Evolutionary conservation across 306 rosid genomes (phyloP).

Genomic region (Fragaria ananassa): DNA sequence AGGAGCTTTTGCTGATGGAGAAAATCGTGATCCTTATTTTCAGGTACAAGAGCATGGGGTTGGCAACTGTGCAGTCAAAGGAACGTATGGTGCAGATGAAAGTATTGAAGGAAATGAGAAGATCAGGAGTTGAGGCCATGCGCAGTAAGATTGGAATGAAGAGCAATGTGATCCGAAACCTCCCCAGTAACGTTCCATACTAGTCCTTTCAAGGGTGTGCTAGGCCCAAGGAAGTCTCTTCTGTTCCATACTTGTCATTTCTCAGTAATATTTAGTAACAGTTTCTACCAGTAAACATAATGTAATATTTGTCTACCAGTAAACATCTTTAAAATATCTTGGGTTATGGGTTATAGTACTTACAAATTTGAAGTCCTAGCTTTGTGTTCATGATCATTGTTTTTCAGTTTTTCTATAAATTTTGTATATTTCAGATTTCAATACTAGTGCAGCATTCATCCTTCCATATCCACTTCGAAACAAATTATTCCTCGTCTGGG

Average conservation of each 20-base stretch:
- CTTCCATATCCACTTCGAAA: not conserved
- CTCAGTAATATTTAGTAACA: not conserved
- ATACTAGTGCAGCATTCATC: too few species aligned
- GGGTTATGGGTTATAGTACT: not conserved
- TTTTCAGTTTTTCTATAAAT: too few species aligned
- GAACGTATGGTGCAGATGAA: conserved; percentile 79
- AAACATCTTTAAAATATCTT: not conserved
- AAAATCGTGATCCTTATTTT: conserved; percentile 7
- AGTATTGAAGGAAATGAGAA: conserved; percentile 77
- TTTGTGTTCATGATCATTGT: not conserved
- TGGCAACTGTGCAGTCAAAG: conserved; percentile 79
- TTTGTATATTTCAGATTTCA: not conserved
- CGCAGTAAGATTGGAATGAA: conserved; percentile 81
- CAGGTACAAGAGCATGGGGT: conserved; percentile 96
- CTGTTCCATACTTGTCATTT: not conserved
- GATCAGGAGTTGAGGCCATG: conserved; percentile 81
- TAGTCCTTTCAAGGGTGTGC: conserved; percentile 26
- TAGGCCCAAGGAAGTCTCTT: not conserved
- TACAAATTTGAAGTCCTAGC: not conserved
- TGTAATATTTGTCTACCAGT: not conserved
- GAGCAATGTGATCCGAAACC: conserved; percentile 83
- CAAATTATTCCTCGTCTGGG: too few species aligned
- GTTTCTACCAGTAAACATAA: not conserved
- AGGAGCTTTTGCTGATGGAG: not conserved
- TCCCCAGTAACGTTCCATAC: conserved; percentile 75